Percentiles rank a stretch among this genome's conserved stretches.
Conservation (phyloP, 805 yeast species). For the Peterozyma toletana region DNA sequence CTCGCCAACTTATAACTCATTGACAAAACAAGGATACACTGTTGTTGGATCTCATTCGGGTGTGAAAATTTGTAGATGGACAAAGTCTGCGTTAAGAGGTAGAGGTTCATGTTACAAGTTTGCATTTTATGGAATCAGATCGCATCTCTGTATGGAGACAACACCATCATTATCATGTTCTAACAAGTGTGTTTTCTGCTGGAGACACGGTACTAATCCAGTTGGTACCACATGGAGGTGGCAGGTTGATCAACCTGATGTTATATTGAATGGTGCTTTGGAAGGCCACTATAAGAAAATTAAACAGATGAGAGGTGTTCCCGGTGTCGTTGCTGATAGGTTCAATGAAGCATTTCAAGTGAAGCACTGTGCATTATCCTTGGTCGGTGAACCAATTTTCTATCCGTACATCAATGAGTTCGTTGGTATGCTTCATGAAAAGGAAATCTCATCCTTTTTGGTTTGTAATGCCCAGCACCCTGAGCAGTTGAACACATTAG, state of each 20-base stretch:
- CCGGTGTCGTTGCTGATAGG: constrained; percentile 85
- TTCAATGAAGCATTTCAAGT: constrained; percentile 88
- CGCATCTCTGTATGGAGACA: constrained; percentile 93
- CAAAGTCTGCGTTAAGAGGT: constrained; percentile 88
- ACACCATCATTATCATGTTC: constrained; percentile 93
- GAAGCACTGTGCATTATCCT: constrained; percentile 83
- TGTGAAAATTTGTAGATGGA: constrained; percentile 93
- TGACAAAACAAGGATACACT: constrained; percentile 90
- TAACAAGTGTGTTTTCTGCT: constrained; percentile 91
- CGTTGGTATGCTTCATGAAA: constrained; percentile 70
- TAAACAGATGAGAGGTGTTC: constrained; percentile 92
- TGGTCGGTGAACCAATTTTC: constrained; percentile 93
- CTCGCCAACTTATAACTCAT: constrained; percentile 81
- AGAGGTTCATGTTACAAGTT: constrained; percentile 91
- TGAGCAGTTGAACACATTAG: constrained; percentile 59
- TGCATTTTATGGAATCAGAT: constrained; percentile 85
- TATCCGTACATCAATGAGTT: constrained; percentile 88
- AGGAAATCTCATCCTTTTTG: constrained; percentile 76
- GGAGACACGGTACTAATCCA: constrained; percentile 97
- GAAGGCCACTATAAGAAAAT: constrained; percentile 87
- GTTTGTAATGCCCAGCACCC: constrained; percentile 98
- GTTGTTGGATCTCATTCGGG: constrained; percentile 94
- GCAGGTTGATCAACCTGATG: constrained; percentile 89
- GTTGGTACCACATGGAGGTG: constrained; percentile 96
- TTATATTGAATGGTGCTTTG: constrained; percentile 75